Evolutionary conservation across 306 rosid species (phyloP).

Genomic region (Sphenostylis stenocarpa): DNA sequence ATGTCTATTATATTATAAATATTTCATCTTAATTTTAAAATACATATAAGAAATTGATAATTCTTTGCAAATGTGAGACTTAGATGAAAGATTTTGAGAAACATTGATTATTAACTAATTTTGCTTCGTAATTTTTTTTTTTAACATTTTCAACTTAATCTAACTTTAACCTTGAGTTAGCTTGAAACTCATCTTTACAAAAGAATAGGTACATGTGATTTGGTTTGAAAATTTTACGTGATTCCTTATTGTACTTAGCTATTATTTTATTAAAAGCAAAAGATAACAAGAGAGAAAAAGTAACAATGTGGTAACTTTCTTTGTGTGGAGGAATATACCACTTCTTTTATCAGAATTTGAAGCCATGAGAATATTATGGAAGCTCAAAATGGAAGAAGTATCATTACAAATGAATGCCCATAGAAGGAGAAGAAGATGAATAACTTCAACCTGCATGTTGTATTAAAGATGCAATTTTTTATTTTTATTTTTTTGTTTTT

Average conservation of each 20-base stretch:
- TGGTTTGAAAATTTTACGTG: neutral
- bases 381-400: neutral
- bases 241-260: neutral
- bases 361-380: neutral
- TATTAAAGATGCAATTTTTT: neutral
- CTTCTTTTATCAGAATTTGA: neutral
- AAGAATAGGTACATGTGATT: too few species aligned
- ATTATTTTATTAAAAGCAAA: neutral
- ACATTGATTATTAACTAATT: too few species aligned
- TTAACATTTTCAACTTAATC: too few species aligned
- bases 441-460: neutral
- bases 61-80: too few species aligned
- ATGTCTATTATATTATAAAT: too few species aligned
- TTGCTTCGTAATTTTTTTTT: too few species aligned
- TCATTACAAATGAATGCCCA: neutral
- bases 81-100: too few species aligned
- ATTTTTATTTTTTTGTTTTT: neutral
- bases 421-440: neutral
- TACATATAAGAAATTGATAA: too few species aligned
- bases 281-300: neutral
- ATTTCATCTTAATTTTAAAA: too few species aligned
- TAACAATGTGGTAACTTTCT: neutral
- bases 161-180: too few species aligned
- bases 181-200: too few species aligned
- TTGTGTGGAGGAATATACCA: neutral